Percentiles rank a stretch among this genome's conserved stretches.
Conservation (phyloP, 2,329 filamentous ascomycete species). For the Didymella lethalis region DNA sequence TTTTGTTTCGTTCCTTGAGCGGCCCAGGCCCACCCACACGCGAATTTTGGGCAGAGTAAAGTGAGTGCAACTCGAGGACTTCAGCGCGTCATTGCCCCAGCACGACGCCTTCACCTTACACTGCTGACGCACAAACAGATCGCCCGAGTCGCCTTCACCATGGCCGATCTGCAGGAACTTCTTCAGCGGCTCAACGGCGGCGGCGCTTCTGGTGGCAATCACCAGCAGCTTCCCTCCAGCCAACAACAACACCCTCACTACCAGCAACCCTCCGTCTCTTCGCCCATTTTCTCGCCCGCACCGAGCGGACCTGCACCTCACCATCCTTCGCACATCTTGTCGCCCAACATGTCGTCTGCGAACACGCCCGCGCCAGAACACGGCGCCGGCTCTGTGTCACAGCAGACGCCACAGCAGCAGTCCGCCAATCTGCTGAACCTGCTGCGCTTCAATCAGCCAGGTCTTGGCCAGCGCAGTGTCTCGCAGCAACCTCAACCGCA, state of each 20-base stretch:
- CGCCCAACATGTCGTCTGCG: slow-evolving; percentile 60
- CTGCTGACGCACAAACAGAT: slow-evolving; percentile 31
- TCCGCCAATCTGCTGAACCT: slow-evolving; percentile 69
- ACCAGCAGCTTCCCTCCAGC: slow-evolving; percentile 30
- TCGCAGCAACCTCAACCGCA: slow-evolving; percentile 37
- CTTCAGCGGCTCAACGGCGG: slow-evolving; percentile 54
- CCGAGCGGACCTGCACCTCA: slow-evolving; percentile 62
- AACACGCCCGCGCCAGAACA: slow-evolving; percentile 53
- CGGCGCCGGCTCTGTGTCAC: slow-evolving; percentile 50
- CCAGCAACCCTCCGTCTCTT: slow-evolving; percentile 65
- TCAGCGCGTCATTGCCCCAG: slow-evolving; percentile 15
- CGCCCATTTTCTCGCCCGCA: slow-evolving; percentile 65
- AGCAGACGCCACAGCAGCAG: slow-evolving; percentile 50
- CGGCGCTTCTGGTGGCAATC: slow-evolving; percentile 34
- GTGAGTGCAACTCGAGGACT: slow-evolving; percentile 25
- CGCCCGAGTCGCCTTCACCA: slow-evolving; percentile 36
- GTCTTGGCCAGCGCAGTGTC: slow-evolving; percentile 47
- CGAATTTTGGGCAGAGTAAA: slow-evolving; percentile 43
- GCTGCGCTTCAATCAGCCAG: slow-evolving; percentile 66
- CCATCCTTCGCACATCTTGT: slow-evolving; percentile 66
- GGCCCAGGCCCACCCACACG: slow-evolving; percentile 24
- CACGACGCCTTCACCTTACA: slow-evolving; percentile 18
- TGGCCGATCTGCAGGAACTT: slow-evolving; percentile 56
- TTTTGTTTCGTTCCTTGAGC: slow-evolving; percentile 9
- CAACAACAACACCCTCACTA: slow-evolving; percentile 50